These are phyloP conservation scores for Rhizophagus prolifer DNA, from an alignment of 192 early-diverging fungal species.

Conservation along the genomic window DNA sequence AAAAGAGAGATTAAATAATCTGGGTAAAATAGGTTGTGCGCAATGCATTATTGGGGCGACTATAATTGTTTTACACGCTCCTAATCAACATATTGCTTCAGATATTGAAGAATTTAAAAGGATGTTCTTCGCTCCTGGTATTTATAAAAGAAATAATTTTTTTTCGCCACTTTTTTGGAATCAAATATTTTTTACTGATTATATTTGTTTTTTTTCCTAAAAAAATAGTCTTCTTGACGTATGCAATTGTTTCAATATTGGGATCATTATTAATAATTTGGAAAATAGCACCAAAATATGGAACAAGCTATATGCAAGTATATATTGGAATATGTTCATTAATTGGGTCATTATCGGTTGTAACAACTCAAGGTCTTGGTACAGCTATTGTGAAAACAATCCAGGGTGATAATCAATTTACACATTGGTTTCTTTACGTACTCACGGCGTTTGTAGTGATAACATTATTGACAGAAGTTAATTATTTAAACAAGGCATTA, in stretches of 20 bases:
- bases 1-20: slow-evolving; percentile 63
- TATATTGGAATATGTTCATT: slow-evolving; percentile 54
- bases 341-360: slow-evolving; percentile 65
- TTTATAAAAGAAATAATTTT: neutral
- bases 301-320: slow-evolving; percentile 54
- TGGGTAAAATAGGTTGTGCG: slow-evolving; percentile 64
- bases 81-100: slow-evolving; percentile 66
- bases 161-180: neutral
- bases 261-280: slow-evolving; percentile 47
- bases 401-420: slow-evolving; percentile 57
- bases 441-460: slow-evolving; percentile 56
- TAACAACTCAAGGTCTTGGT: slow-evolving; percentile 67
- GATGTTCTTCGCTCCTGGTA: slow-evolving; percentile 60
- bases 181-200: neutral
- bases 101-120: slow-evolving; percentile 77
- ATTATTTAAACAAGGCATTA: slow-evolving; percentile 72
- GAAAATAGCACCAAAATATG: slow-evolving; percentile 58
- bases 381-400: slow-evolving; percentile 62
- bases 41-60: slow-evolving; percentile 65
- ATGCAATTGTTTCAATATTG: slow-evolving; percentile 47
- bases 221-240: slow-evolving; percentile 48
- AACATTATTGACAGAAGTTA: slow-evolving; percentile 58
- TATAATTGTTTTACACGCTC: slow-evolving; percentile 51
- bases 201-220: neutral
- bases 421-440: slow-evolving; percentile 66